Evolutionary conservation across 2,329 filamentous ascomycete genomes (phyloP), one percentile per base, ranked within the genome.

Genomic region (Colletotrichum tabaci): DNA sequence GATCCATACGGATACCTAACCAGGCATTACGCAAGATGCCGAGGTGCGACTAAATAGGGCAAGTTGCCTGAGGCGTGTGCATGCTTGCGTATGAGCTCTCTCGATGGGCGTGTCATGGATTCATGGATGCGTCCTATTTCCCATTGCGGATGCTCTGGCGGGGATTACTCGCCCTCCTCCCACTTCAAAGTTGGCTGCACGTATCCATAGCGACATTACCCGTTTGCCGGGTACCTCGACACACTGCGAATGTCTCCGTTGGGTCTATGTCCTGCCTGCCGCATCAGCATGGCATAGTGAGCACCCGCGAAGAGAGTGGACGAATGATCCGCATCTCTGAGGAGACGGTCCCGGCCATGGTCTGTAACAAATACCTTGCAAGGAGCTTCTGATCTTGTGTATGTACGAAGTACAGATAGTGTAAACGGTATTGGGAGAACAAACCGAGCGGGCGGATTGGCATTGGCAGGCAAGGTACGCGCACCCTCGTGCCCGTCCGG

Each of bases 381-480:
- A 50, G 30, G 30, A 61, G 58, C 35, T 21, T 38, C 46, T 61
- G 46, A 35, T 35, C 1, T 35, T 9, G 30, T 55, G 10, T 55
- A 26, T 12, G 23, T 30, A 18, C 16, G 23, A 9, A 15, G 21
- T 50, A 49, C 10, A 6, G n/a, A 15, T 23, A 15, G 50, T 23
- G 23, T 13, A 4, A 21, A 50, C 5, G 21, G 23, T 26, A 63
- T 53, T 9, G 18, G 35, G 30, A 46, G 46, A 46, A 46, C 26
- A 62, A 63, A 53, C 68, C 65, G 68, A 46, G 52, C 65, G 46
- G 52, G 65, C 60, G 68, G 65, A 40, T 44, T 60, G 38, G 21
- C 47, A 60, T 44, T 63, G 42, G 56, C 58, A 53, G 46, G 46
- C 67, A 70, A 66, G 67, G 67, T 46, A 44, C 52, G 15, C 12